Conservation (phyloP, 176 grass and related monocot genomes). For the Aegilops umbellulata region DNA sequence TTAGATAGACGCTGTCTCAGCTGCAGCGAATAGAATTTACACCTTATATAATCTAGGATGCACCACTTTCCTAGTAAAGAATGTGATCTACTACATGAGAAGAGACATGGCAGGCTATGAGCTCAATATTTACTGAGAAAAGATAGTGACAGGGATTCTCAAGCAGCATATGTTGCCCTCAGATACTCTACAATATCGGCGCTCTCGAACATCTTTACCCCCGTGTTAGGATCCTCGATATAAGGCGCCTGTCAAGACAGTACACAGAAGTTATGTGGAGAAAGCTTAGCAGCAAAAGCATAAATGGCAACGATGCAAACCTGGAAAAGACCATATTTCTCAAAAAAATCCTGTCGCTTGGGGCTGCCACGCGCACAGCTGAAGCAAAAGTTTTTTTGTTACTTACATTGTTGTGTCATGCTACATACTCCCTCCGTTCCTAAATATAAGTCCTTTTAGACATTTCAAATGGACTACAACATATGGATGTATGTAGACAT, state of each 20-base stretch:
- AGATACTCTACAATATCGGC: slow-evolving; percentile 76
- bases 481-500: no score
- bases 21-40: background rate
- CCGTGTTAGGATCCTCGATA: slow-evolving; percentile 92
- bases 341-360: slow-evolving; percentile 64
- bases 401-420: background rate
- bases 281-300: background rate
- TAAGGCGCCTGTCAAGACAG: slow-evolving; percentile 58
- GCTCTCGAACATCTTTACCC: slow-evolving; percentile 94
- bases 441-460: no score
- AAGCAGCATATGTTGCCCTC: slow-evolving; percentile 54
- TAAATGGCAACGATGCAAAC: background rate
- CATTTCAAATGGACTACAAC: no score
- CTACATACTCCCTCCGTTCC: no score
- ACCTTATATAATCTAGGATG: background rate
- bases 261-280: background rate
- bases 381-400: slow-evolving; percentile 14
- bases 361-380: slow-evolving; percentile 76
- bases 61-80: background rate
- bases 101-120: background rate
- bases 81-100: background rate
- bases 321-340: slow-evolving; percentile 86
- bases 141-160: background rate
- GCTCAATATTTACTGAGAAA: background rate
- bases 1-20: background rate